Base-by-base conservation (phyloP, 345 rosid species). In the Gossypium herbaceum region DNA sequence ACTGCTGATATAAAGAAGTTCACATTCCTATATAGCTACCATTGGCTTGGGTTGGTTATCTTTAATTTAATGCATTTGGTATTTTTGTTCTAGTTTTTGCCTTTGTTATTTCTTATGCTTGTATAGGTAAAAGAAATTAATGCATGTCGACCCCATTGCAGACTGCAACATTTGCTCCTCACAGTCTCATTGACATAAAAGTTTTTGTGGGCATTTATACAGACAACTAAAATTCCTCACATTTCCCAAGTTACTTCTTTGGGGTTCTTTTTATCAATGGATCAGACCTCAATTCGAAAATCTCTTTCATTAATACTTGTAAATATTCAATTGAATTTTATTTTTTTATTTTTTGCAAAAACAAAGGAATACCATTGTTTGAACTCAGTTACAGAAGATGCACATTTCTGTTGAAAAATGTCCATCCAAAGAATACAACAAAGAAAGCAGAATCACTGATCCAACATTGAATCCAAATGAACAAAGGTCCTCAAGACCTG, bases 1-100 rank as follows among this genome's bases (percentile, higher is more conserved):
- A 83, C 86, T 83, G 78, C 79, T 71, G 64, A 15, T 13, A 81
- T 80, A 76, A 85, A 76, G 71, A 72, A 61, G 56, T 41, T 86
- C 87, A 80, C 87, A 64, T 63, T 75, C 73, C 60, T 59, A 70
- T 54, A 77, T 78, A 74, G 79, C 81, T 63, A 67, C 77, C 82
- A 75, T 55, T 34, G 62, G 29, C 75, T 20, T 75, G 39, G 9
- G 34, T 5, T 41, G 52, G 44, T 5, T 44, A 19, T 50, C 51
- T 57, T 75, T 58, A 10, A 61, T 70, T 61, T 71, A 59, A 75
- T 77, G 66, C 13, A 11, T 10, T 4, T 29, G 63, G 29, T 11
- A 39, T 39, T 29, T 57, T 52, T 47, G 19, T 25, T 20, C 66
- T 25, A 39, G 43, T 44, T 43, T 51, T 52, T 24, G 9, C 17